Evolutionary conservation across 495 filamentous ascomycete genomes (phyloP).

Genomic region (Aspergillus olivimuriae): DNA sequence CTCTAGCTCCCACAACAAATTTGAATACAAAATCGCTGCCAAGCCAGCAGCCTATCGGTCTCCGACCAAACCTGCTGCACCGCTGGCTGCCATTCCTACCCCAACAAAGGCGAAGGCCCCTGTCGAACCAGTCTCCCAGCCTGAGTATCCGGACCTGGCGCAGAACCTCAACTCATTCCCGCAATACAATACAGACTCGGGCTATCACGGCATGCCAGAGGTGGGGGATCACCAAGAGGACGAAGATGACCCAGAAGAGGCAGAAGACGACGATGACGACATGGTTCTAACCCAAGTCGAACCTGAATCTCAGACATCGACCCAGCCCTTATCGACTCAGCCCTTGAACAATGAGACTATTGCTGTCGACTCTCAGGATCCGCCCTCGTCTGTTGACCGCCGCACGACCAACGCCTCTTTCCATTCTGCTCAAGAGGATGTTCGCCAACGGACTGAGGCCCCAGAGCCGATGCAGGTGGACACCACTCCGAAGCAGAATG

Average conservation of each 20-base stretch:
- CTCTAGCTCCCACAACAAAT: slow-evolving; percentile 43
- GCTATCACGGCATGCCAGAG: slow-evolving; percentile 73
- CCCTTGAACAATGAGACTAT: slow-evolving; percentile 33
- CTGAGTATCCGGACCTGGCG: slow-evolving; percentile 28
- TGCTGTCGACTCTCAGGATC: slow-evolving; percentile 16
- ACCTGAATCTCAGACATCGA: slow-evolving; percentile 27
- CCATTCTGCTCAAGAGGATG: slow-evolving; percentile 61
- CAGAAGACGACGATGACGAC: slow-evolving; percentile 30
- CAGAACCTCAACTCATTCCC: slow-evolving; percentile 36
- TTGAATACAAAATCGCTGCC: slow-evolving; percentile 28
- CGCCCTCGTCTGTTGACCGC: slow-evolving; percentile 33
- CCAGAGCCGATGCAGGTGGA: slow-evolving; percentile 28
- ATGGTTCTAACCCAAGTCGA: slow-evolving; percentile 29
- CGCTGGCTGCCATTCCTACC: slow-evolving; percentile 12
- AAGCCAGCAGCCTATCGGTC: slow-evolving; percentile 32
- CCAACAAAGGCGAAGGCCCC: slow-evolving; percentile 17
- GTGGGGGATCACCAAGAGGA: no score
- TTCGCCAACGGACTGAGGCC: slow-evolving; percentile 35
- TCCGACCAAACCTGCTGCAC: slow-evolving; percentile 21
- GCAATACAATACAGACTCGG: slow-evolving; percentile 58
- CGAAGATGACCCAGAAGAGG: slow-evolving; percentile 18
- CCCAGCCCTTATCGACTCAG: slow-evolving; percentile 33
- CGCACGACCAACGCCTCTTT: slow-evolving; percentile 56
- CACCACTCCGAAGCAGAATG: slow-evolving; percentile 16
- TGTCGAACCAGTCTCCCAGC: slow-evolving; percentile 16